Evolutionary conservation across 129 eudicot species (phyloP).

Genomic region (Flaveria sonorensis): DNA sequence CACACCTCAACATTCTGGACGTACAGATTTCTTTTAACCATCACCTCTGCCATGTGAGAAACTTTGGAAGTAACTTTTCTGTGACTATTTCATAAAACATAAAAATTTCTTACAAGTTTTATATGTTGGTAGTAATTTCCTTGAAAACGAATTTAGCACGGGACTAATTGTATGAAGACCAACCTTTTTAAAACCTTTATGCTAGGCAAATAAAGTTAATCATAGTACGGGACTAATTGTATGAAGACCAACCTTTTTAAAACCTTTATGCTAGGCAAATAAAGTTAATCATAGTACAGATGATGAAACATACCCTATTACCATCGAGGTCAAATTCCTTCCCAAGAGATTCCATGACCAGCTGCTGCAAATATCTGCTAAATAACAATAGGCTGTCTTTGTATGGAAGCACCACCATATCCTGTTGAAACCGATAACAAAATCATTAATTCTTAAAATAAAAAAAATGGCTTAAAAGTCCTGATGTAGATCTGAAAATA

Average conservation of each 20-base stretch:
- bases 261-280: background rate
- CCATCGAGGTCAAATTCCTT: slow-evolving; percentile 99
- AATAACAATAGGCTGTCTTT: slow-evolving; percentile 92
- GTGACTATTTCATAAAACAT: background rate
- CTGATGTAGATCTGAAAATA: background rate
- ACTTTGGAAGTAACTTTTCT: background rate
- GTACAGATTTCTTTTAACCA: background rate
- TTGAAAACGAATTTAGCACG: background rate
- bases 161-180: background rate
- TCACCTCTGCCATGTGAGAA: background rate
- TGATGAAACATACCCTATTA: slow-evolving; percentile 60
- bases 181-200: background rate
- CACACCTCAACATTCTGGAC: too few species aligned
- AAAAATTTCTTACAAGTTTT: background rate
- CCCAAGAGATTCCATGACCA: slow-evolving; percentile 99
- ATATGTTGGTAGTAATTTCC: background rate
- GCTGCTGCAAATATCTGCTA: slow-evolving; percentile 94
- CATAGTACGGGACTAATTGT: background rate
- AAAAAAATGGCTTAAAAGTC: background rate
- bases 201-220: background rate
- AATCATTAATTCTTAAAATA: background rate
- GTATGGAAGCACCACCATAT: slow-evolving; percentile 99
- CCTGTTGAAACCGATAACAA: slow-evolving; percentile 51
- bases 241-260: background rate
- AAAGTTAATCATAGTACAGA: slow-evolving; percentile 6